These are phyloP conservation scores for Tuber aestivum DNA, from an alignment of 495 filamentous ascomycete genomes.

Conservation along the genomic window DNA sequence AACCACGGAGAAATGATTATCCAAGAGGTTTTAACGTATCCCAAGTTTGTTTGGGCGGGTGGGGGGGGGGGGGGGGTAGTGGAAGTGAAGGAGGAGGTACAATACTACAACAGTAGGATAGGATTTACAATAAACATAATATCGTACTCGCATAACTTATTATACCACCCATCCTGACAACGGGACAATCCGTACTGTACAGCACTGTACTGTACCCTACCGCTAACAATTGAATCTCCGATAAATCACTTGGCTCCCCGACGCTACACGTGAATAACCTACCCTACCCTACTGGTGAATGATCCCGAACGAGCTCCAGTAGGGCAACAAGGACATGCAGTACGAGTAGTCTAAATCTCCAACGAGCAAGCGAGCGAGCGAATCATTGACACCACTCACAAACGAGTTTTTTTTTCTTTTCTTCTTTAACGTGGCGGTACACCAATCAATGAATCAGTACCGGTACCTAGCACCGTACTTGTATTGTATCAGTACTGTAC, in stretches of 20 bases:
- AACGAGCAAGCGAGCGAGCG: neutral
- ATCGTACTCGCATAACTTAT: too few species aligned
- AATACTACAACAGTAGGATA: too few species aligned
- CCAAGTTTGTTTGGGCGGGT: neutral
- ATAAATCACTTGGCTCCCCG: constrained; percentile 1
- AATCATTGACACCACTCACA: neutral
- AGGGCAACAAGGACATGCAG: neutral
- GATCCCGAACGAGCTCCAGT: neutral
- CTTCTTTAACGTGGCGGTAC: neutral
- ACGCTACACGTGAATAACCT: constrained; percentile 1
- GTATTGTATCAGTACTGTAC: too few species aligned
- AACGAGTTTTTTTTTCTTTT: too few species aligned
- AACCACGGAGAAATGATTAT: neutral
- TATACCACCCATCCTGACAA: neutral
- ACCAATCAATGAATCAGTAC: neutral
- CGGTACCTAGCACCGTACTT: neutral
- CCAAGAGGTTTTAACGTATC: neutral
- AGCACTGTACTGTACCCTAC: too few species aligned
- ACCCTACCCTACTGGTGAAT: neutral
- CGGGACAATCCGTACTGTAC: too few species aligned
- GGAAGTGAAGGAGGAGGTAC: neutral
- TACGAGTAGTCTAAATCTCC: neutral
- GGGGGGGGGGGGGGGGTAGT: too few species aligned
- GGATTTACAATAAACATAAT: neutral
- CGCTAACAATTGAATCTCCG: neutral